These are phyloP conservation scores for Calonectria pseudoturangicola DNA, from an alignment of 2,329 filamentous ascomycete species.

Conservation along the genomic window DNA sequence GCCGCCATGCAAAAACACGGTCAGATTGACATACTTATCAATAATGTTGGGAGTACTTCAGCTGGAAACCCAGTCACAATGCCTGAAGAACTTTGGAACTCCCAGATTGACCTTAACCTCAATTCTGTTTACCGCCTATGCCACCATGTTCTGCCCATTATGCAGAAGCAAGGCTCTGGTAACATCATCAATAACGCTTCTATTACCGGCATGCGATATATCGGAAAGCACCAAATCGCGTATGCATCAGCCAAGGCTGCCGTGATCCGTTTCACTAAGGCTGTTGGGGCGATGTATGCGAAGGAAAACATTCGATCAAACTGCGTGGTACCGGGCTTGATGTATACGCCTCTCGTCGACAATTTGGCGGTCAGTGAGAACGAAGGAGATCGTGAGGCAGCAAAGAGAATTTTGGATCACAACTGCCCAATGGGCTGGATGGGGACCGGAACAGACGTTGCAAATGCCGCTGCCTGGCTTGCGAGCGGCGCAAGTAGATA, in stretches of 20 bases:
- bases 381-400: conserved; percentile 1
- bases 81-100: conserved; percentile 15
- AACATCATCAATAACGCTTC: conserved; percentile 11
- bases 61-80: conserved; percentile 6
- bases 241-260: conserved; percentile 3
- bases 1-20: conserved; percentile 5
- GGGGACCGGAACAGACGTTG: conserved; percentile 9
- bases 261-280: conserved; percentile 8
- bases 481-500: conserved; percentile 11
- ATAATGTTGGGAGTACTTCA: not conserved
- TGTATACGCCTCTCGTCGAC: conserved; percentile 13
- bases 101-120: not conserved
- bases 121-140: conserved; percentile 17
- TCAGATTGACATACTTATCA: conserved; percentile 5
- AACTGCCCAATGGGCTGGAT: conserved; percentile 22
- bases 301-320: conserved; percentile 15
- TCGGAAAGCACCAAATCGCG: conserved; percentile 14
- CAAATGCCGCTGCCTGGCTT: conserved; percentile 6
- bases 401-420: conserved; percentile 15
- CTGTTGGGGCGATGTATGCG: conserved; percentile 4
- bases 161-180: conserved; percentile 16
- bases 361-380: conserved; percentile 3
- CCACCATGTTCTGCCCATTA: conserved; percentile 13
- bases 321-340: conserved; percentile 8
- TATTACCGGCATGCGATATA: conserved; percentile 10